A percentile compares a stretch with the other conserved stretches of the same genome.
Conservation (phyloP, 306 rosid genomes). For the Spatholobus suberectus region DNA sequence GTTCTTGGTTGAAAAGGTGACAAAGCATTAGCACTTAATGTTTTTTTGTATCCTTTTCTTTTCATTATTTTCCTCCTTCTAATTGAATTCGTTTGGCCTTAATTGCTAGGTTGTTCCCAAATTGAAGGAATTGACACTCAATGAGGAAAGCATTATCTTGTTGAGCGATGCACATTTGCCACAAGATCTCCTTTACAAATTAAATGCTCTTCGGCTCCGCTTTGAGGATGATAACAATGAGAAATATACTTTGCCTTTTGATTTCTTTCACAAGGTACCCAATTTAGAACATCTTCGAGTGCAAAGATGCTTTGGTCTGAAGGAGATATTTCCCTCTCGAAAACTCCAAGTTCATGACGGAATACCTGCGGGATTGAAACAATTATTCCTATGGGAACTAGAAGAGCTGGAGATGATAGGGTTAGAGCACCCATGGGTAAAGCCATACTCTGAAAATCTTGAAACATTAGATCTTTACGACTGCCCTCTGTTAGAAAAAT, state of each 20-base stretch:
- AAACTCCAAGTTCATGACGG: neutral
- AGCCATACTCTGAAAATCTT: neutral
- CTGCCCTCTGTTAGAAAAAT: neutral
- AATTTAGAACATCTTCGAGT: neutral
- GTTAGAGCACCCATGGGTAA: slow-evolving; percentile 8
- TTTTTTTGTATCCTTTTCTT: neutral
- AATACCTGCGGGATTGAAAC: neutral
- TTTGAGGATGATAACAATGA: neutral
- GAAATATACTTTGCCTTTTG: neutral
- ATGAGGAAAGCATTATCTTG: neutral
- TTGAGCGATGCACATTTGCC: neutral
- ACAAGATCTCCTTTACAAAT: neutral
- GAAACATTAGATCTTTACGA: too few species aligned
- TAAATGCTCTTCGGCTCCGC: neutral
- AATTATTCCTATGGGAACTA: neutral
- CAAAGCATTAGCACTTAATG: neutral
- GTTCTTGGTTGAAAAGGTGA: neutral
- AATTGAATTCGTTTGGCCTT: neutral
- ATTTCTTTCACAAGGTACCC: neutral
- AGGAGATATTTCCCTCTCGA: neutral
- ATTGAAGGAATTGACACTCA: neutral
- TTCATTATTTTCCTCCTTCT: neutral
- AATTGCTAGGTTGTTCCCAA: neutral
- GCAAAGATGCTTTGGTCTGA: neutral
- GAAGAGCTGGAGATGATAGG: neutral